Percentiles rank a stretch among this genome's conserved stretches.
Conservation (phyloP, 257 asterid genomes). For the Ilex aquifolium region DNA sequence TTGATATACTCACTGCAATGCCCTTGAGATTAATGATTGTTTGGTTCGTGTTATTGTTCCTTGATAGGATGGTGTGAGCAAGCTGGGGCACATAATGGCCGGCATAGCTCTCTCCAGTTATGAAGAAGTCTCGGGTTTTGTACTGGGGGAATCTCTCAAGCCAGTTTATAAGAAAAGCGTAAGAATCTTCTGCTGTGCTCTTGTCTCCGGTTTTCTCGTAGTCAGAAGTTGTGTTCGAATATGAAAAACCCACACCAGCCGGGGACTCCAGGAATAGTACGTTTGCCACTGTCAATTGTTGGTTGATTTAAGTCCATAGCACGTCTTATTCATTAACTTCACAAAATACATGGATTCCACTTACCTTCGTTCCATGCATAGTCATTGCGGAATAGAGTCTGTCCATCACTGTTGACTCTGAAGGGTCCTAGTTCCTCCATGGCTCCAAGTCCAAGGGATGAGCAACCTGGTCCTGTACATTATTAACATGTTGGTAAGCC, state of each 20-base stretch:
- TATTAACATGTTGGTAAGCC: background rate
- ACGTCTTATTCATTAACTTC: too few species aligned
- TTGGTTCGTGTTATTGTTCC: conserved; percentile 6
- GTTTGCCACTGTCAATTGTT: conserved; percentile 16
- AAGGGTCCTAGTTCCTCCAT: conserved; percentile 20
- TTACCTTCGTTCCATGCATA: conserved; percentile 20
- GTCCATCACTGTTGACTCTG: conserved; percentile 12
- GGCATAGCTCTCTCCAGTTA: conserved; percentile 21
- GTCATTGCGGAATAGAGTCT: conserved; percentile 6
- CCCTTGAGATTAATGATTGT: conserved; percentile 22
- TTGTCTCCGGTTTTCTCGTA: conserved; percentile 11
- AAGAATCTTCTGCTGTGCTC: conserved; percentile 20
- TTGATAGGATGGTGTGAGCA: conserved; percentile 15
- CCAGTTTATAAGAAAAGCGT: conserved; percentile 19
- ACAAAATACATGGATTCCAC: background rate
- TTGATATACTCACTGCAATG: conserved; percentile 16
- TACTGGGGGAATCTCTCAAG: conserved; percentile 25
- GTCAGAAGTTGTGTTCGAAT: conserved; percentile 15
- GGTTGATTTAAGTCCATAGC: background rate
- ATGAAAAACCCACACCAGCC: conserved; percentile 24
- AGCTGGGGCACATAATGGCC: conserved; percentile 29
- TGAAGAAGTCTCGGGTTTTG: conserved; percentile 13
- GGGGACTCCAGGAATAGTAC: conserved; percentile 23
- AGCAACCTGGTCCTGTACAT: conserved; percentile 14
- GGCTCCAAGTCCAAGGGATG: conserved; percentile 20